Conservation (phyloP, 2,329 filamentous ascomycete species). For the Xylariaceae sp. region DNA sequence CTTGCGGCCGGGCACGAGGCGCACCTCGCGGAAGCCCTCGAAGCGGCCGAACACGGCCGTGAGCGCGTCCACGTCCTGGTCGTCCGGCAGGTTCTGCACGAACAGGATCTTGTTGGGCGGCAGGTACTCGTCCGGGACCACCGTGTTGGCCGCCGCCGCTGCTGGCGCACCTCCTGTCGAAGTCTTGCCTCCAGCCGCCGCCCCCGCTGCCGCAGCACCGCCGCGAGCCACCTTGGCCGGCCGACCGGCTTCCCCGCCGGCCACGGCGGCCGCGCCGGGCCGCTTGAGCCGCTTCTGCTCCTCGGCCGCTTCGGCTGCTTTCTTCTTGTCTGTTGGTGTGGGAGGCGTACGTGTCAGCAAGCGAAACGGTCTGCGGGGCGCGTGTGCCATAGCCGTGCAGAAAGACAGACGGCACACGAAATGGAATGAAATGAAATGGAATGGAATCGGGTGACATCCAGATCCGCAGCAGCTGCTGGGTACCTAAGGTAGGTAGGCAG, state of each 20-base stretch:
- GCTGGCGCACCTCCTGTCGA: too few relatives aligned
- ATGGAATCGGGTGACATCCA: too few relatives aligned
- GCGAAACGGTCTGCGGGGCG: too few relatives aligned
- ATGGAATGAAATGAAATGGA: too few relatives aligned
- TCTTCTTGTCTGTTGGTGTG: constrained; percentile 60
- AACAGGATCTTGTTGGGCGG: constrained; percentile 97
- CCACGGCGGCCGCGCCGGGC: constrained; percentile 36
- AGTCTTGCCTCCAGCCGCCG: too few relatives aligned
- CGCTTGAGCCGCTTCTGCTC: constrained; percentile 71
- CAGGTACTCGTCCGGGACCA: constrained; percentile 94
- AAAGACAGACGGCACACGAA: too few relatives aligned
- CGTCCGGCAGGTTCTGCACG: constrained; percentile 83
- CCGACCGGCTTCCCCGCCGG: constrained; percentile 37
- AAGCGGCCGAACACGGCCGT: constrained; percentile 78
- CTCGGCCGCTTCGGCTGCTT: constrained; percentile 73
- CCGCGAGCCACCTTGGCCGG: constrained; percentile 64
- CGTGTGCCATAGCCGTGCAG: too few relatives aligned
- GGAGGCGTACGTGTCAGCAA: too few relatives aligned
- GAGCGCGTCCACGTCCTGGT: constrained; percentile 73
- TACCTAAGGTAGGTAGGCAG: too few relatives aligned
- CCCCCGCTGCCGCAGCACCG: too few relatives aligned
- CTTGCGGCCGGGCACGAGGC: constrained; percentile 75
- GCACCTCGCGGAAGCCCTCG: constrained; percentile 89
- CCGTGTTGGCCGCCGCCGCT: constrained; percentile 57
- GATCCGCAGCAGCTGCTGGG: too few relatives aligned